phyloP scores from a whole-genome alignment of 306 rosid genomes.

The Alnus rubra region DNA sequence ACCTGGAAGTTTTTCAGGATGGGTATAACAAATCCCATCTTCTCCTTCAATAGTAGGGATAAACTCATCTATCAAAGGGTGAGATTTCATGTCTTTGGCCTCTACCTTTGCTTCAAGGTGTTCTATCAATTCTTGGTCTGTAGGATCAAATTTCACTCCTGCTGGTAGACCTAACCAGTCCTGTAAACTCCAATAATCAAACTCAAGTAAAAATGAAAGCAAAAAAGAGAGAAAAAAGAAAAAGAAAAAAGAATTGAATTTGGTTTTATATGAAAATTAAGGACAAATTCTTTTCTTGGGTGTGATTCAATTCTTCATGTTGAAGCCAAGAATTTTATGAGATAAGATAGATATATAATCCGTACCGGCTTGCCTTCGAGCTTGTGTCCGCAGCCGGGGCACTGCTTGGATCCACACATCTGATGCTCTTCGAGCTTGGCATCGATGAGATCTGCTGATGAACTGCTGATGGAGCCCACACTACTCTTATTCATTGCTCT shows the following conservation, averaged over 20 bases:
- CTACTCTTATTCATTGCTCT: slow-evolving; percentile 51
- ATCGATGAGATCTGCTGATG: slow-evolving; percentile 80
- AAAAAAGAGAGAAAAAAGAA: background rate
- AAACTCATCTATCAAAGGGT: slow-evolving; percentile 97
- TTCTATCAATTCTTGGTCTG: slow-evolving; percentile 97
- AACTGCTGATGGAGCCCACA: slow-evolving; percentile 58
- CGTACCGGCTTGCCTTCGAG: slow-evolving; percentile 85
- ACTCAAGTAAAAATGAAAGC: slow-evolving; percentile 21
- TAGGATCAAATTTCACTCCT: slow-evolving; percentile 98
- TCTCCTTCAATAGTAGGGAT: slow-evolving; percentile 98
- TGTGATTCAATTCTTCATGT: slow-evolving; percentile 12
- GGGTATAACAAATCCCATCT: slow-evolving; percentile 99
- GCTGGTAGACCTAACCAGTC: slow-evolving; percentile 99
- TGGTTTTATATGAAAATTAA: slow-evolving; percentile 5
- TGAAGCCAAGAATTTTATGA: slow-evolving; percentile 48
- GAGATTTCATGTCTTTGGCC: slow-evolving; percentile 76
- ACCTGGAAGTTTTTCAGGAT: slow-evolving; percentile 99
- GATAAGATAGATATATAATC: background rate
- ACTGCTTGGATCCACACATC: slow-evolving; percentile 93
- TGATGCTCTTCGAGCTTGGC: slow-evolving; percentile 97
- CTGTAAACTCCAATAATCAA: slow-evolving; percentile 41
- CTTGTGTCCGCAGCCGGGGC: slow-evolving; percentile 95
- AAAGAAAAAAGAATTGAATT: slow-evolving; percentile 26
- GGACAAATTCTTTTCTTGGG: background rate
- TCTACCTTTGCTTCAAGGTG: slow-evolving; percentile 98